A percentile compares a stretch with the other conserved stretches of the same genome.
Evolutionary conservation across 2,329 filamentous ascomycete genomes (phyloP).

Genomic region (Sporothrix dimorphospora): DNA sequence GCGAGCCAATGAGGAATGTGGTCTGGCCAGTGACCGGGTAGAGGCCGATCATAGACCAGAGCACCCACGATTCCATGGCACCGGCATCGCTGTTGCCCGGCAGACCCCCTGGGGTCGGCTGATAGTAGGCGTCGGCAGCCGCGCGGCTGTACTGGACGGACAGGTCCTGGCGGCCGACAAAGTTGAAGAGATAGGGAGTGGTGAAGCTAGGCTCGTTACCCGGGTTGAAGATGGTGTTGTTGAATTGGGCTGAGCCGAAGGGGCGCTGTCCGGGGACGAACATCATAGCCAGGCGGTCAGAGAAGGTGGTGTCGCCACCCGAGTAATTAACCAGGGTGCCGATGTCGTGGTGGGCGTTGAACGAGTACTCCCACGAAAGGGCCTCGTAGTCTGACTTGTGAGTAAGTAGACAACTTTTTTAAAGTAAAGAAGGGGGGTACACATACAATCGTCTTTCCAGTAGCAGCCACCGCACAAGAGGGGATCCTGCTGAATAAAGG

Average conservation of each 20-base stretch:
- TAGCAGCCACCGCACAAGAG: constrained; percentile 66
- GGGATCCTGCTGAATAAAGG: constrained; percentile 50
- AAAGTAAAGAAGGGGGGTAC: too few relatives aligned
- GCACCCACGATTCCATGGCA: constrained; percentile 71
- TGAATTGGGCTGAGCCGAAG: constrained; percentile 48
- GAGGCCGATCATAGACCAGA: constrained; percentile 70
- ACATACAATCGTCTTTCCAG: constrained; percentile 54
- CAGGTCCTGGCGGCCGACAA: constrained; percentile 63
- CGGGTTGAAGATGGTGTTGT: constrained; percentile 48
- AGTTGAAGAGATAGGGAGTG: constrained; percentile 71
- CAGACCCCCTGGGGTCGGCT: constrained; percentile 57
- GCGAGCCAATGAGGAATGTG: constrained; percentile 66
- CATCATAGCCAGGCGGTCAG: constrained; percentile 61
- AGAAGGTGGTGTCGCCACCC: constrained; percentile 55
- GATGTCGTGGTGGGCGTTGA: constrained; percentile 71
- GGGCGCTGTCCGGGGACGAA: constrained; percentile 55
- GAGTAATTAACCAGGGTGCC: constrained; percentile 54
- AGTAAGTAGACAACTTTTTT: neutral
- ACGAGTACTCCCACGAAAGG: constrained; percentile 66
- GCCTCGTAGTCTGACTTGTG: constrained; percentile 55
- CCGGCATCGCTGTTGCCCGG: constrained; percentile 74
- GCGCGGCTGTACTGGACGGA: constrained; percentile 61
- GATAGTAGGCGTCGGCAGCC: constrained; percentile 64
- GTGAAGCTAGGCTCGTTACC: constrained; percentile 71
- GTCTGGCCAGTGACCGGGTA: constrained; percentile 71